Base-by-base conservation (phyloP, 2,329 filamentous ascomycete genomes). In the Rugonectria rugulosa region DNA sequence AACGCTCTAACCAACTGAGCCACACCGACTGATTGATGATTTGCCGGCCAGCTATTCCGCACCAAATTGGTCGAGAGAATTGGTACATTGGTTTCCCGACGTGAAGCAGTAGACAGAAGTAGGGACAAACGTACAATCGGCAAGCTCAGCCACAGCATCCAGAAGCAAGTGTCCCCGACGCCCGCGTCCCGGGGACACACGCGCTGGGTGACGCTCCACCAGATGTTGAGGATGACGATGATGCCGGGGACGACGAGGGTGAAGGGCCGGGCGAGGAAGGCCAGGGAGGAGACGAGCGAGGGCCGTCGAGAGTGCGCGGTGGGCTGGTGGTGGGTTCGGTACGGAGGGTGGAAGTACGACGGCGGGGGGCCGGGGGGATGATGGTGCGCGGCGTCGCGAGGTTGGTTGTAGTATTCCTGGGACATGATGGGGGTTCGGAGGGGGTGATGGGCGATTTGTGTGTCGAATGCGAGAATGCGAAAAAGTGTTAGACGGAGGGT, bases 171-270 rank as follows among this genome's bases (percentile, higher is more conserved):
- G n/a, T 61, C 48, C 7, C 49, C 54, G 6, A 57, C 48, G 6
- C 26, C 29, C 3, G 53, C 62, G 47, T 56, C 43, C 11, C 21
- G 42, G 0, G 65, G 62, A 42, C 67, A 69, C 10, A 59, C 45
- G n/a, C 57, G 53, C 3, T 60, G 53, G 10, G 56, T 46, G 10
- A 64, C 38, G 42, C 64, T 67, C 67, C 67, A 69, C 67, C 67
- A 81, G 9, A 87, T 59, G 10, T 80, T 67, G 14, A 81, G 62
- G 23, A 73, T 51, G 42, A 81, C 72, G 23, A 75, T 74, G 11
- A 74, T 52, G 6, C 73, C 75, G 2, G 70, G 52, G 11, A 66
- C 56, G 14, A 69, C 48, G 49, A 69, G 52, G 10, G 59, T 48
- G 31, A 67, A 58, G n/a, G 57, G 53, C 6, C 63, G 62, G 2